phyloP scores from a whole-genome alignment of 139 green algal species.

The Chlorella sp. region DNA sequence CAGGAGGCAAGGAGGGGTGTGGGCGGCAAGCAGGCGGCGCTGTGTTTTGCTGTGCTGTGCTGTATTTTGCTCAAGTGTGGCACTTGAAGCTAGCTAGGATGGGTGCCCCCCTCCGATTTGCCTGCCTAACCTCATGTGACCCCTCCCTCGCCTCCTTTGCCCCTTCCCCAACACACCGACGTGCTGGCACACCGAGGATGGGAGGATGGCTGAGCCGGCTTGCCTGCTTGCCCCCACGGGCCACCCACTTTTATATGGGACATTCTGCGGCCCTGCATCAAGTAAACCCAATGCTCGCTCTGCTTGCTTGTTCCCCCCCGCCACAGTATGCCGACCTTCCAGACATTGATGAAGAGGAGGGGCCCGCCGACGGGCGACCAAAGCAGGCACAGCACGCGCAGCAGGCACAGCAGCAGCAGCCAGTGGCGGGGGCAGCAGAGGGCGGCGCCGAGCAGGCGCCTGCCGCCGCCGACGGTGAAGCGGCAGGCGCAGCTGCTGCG shows the following conservation, averaged over 20 bases:
- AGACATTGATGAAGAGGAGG: conserved; percentile 16
- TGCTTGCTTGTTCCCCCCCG: background rate
- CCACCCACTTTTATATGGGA: no score
- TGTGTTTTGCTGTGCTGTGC: no score
- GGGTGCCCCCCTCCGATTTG: background rate
- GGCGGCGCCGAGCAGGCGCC: conserved; percentile 22
- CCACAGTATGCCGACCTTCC: conserved; percentile 14
- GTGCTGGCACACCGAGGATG: no score
- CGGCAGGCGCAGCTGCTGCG: background rate
- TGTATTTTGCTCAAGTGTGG: background rate
- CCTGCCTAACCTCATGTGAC: background rate
- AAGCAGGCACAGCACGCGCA: background rate
- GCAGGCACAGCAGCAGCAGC: background rate
- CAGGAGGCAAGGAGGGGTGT: no score
- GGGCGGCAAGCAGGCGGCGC: background rate
- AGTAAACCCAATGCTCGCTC: background rate
- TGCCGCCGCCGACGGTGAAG: conserved; percentile 9
- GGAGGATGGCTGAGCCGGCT: no score
- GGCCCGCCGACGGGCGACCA: background rate
- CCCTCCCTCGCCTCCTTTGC: no score
- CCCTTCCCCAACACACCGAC: no score
- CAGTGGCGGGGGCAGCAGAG: background rate
- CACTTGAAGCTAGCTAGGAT: background rate
- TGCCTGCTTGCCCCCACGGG: no score
- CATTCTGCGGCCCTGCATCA: no score